These are phyloP conservation scores for Pelargonium nanum DNA, from an alignment of 345 rosid species.

Conservation along the genomic window DNA sequence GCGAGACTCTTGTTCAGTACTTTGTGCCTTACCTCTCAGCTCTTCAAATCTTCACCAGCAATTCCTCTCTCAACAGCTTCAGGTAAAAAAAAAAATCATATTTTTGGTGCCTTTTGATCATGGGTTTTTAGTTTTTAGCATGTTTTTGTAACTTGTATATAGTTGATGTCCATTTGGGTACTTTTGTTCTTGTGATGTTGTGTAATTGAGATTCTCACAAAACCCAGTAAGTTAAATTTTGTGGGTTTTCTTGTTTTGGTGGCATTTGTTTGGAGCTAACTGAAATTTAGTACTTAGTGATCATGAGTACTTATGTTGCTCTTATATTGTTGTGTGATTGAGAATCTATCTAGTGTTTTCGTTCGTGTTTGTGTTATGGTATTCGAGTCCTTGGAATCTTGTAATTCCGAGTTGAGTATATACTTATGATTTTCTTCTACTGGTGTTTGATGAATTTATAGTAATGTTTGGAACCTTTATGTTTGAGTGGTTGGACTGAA, in stretches of 20 bases:
- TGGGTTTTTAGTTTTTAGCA: neutral
- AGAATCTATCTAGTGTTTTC: neutral
- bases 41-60: slow-evolving; percentile 83
- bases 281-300: neutral
- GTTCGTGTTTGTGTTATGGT: too few relatives aligned
- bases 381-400: neutral
- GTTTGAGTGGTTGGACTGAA: neutral
- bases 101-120: neutral
- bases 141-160: too few relatives aligned
- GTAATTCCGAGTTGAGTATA: neutral
- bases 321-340: too few relatives aligned
- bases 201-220: neutral
- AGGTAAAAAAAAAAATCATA: slow-evolving; percentile 34
- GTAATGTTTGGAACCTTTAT: neutral
- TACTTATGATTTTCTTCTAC: neutral
- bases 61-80: slow-evolving; percentile 49
- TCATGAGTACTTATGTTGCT: too few relatives aligned
- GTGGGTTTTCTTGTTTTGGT: neutral
- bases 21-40: slow-evolving; percentile 97
- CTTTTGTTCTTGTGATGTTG: too few relatives aligned
- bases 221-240: neutral
- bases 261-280: too few relatives aligned
- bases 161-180: too few relatives aligned
- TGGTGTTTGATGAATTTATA: neutral
- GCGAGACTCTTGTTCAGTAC: slow-evolving; percentile 84